Evolutionary conservation across 176 grass and related monocot species (phyloP), one percentile per base, ranked within the genome.

Genomic region (Oryza nivara): DNA sequence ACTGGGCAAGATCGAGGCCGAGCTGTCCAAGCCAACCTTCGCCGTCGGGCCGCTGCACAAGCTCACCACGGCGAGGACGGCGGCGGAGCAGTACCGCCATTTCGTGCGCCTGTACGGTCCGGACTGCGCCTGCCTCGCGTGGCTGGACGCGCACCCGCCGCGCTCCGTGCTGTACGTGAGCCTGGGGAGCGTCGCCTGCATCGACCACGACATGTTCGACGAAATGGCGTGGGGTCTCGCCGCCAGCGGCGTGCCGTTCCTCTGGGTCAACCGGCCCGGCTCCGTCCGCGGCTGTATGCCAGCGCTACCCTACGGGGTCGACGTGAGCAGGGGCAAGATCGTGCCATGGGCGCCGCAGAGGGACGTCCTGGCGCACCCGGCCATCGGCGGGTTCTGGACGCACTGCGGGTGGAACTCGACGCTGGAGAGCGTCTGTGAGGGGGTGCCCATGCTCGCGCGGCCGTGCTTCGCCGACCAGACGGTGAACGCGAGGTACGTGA

Each of bases 341-440:
- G 77, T 93, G 14, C 1, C 63, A 15, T 90, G 88, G 91, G 60
- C 82, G 3, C 91, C 85, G 0, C 88, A 90, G n/a, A 26, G 38
- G 16, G 77, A 88, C 30, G 87, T 92, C 13, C 38, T 77, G 47
- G 75, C 81, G 0, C 87, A 88, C 70, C 15, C 2, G 11, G 58
- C 87, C 0, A 38, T 63, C 3, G 82, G 76, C 5, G 82, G 52
- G 17, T 84, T 88, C 70, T 68, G 68, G 66, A 84, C 91, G 41
- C 81, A 77, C 72, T 84, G 81, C 77, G 89, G 85, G 1, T 91
- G 85, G 85, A 88, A 80, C 81, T 88, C 81, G 19, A 12, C 13
- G 8, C 1, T 85, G 23, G 89, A 84, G 80, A 61, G 12, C 11
- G 11, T 86, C 0, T 48, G 38, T 3, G 76, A 36, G 3, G 87